Evolutionary conservation across 108 stramenopile species (phyloP).

Genomic region (Fistulifera solaris): DNA sequence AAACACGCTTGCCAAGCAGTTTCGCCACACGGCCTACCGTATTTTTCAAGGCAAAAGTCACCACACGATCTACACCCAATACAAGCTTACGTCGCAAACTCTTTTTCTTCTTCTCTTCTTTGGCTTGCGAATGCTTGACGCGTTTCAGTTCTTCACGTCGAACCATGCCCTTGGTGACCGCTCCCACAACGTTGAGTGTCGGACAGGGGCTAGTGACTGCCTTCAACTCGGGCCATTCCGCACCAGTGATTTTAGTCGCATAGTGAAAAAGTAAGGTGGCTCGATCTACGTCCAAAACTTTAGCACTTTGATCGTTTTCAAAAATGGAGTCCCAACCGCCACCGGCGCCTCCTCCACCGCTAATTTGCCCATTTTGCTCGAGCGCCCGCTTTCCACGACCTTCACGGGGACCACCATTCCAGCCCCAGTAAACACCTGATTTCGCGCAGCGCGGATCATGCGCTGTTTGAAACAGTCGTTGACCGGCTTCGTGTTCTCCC

Average conservation of each 20-base stretch:
- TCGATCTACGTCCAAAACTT: slow-evolving; percentile 71
- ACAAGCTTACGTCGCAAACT: slow-evolving; percentile 44
- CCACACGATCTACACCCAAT: slow-evolving; percentile 57
- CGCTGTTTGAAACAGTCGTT: slow-evolving; percentile 77
- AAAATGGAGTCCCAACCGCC: slow-evolving; percentile 83
- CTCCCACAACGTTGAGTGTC: slow-evolving; percentile 80
- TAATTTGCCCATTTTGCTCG: slow-evolving; percentile 80
- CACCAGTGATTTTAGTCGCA: slow-evolving; percentile 69
- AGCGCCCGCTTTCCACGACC: slow-evolving; percentile 80
- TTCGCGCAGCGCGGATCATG: slow-evolving; percentile 86
- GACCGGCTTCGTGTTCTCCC: slow-evolving; percentile 85
- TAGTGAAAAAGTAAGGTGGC: slow-evolving; percentile 55
- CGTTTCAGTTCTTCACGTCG: slow-evolving; percentile 79
- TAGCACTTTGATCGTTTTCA: slow-evolving; percentile 84
- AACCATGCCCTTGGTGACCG: slow-evolving; percentile 62
- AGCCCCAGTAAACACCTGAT: slow-evolving; percentile 91
- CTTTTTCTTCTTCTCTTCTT: slow-evolving; percentile 53
- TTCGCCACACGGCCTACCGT: slow-evolving; percentile 67
- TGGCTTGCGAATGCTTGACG: slow-evolving; percentile 63
- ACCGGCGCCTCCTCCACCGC: slow-evolving; percentile 79
- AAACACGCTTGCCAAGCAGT: slow-evolving; percentile 39
- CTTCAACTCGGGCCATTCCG: slow-evolving; percentile 68
- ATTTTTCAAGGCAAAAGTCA: slow-evolving; percentile 40
- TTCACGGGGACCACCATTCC: slow-evolving; percentile 94
- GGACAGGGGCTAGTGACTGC: slow-evolving; percentile 73